Percentiles rank a stretch among this genome's conserved stretches.
These are phyloP conservation scores for Erucastrum elatum DNA, from an alignment of 345 rosid genomes.

Conservation along the genomic window DNA sequence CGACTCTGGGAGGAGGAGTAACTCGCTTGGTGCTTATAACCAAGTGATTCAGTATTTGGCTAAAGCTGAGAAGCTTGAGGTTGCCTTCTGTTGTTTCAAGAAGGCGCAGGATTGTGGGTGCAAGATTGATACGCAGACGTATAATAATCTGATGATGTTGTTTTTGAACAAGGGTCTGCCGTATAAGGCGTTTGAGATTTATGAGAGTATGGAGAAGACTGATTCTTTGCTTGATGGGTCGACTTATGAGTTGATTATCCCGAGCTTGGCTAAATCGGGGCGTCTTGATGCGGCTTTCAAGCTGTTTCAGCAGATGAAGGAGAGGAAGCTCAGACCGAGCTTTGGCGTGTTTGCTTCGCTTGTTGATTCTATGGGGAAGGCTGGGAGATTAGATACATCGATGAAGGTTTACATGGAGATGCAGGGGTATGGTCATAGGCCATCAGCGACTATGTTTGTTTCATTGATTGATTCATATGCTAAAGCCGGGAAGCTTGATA, in stretches of 20 bases:
- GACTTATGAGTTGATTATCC: conserved; percentile 86
- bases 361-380: conserved; percentile 98
- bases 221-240: conserved; percentile 66
- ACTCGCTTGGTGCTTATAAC: conserved; percentile 56
- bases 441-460: conserved; percentile 80
- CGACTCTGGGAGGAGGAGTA: conserved; percentile 43
- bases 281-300: conserved; percentile 90
- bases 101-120: conserved; percentile 76
- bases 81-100: conserved; percentile 84
- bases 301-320: conserved; percentile 95
- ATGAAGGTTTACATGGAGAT: conserved; percentile 88
- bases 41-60: conserved; percentile 84
- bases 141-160: conserved; percentile 75
- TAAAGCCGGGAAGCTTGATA: conserved; percentile 90
- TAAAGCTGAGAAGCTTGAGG: conserved; percentile 88
- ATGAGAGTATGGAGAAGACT: conserved; percentile 86
- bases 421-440: conserved; percentile 72
- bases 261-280: conserved; percentile 93
- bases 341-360: conserved; percentile 67
- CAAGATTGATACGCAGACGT: conserved; percentile 60
- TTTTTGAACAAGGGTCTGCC: conserved; percentile 87
- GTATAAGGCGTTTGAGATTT: conserved; percentile 95
- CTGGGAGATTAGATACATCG: conserved; percentile 89
- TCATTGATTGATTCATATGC: conserved; percentile 86
- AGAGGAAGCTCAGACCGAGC: conserved; percentile 64